A percentile compares a stretch with the other conserved stretches of the same genome.
Evolutionary conservation across 306 rosid species (phyloP).

Genomic region (Mimosa pudica): DNA sequence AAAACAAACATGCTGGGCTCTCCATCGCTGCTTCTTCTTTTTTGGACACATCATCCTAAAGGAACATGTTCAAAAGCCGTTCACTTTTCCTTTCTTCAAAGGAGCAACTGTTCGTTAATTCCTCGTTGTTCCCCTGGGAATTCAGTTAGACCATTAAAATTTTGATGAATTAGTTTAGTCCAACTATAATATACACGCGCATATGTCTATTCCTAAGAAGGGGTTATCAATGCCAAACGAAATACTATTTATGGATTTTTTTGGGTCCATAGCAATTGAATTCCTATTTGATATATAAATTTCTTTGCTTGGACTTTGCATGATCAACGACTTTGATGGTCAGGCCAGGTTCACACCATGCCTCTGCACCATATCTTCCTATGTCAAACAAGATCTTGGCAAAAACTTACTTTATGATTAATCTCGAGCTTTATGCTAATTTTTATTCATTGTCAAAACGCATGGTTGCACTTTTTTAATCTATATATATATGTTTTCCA

Average conservation of each 20-base stretch:
- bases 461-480: not conserved
- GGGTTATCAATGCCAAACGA: not conserved
- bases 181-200: not conserved
- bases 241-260: not conserved
- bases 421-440: not conserved
- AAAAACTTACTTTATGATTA: not conserved
- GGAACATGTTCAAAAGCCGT: not conserved
- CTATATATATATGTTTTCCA: not conserved
- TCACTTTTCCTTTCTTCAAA: not conserved
- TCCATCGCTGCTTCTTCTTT: no score
- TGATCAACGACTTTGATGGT: not conserved
- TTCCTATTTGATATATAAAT: slow-evolving; percentile 13
- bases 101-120: not conserved
- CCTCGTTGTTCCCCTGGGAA: not conserved
- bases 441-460: not conserved
- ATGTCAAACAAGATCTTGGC: not conserved
- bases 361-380: slow-evolving; percentile 6
- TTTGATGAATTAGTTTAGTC: not conserved
- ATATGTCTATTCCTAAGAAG: not conserved
- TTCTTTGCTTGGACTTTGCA: not conserved
- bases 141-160: not conserved
- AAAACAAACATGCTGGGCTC: not conserved
- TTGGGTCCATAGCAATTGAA: not conserved
- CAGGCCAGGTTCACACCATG: not conserved
- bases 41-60: not conserved